Evolutionary conservation across 148 eudicot genomes (phyloP).

Genomic region (Amaranthus palmeri): DNA sequence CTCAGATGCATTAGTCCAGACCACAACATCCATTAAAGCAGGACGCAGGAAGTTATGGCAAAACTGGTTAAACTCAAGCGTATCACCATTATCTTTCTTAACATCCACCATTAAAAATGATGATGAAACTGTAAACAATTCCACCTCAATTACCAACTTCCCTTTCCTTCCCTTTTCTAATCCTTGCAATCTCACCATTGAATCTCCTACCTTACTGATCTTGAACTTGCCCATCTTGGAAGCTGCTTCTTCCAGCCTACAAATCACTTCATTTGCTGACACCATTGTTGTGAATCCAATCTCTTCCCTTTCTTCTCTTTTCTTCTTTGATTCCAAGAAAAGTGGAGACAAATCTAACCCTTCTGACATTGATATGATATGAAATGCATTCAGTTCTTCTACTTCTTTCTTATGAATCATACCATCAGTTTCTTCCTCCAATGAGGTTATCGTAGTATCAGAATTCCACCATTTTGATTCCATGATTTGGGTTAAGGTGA

Average conservation of each 20-base stretch:
- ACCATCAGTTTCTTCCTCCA: neutral
- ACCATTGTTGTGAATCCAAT: slow-evolving; percentile 49
- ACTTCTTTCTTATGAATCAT: slow-evolving; percentile 22
- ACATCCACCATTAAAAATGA: slow-evolving; percentile 61
- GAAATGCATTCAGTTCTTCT: slow-evolving; percentile 64
- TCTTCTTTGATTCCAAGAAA: slow-evolving; percentile 45
- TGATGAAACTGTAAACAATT: slow-evolving; percentile 42
- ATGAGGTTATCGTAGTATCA: neutral
- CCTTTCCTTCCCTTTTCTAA: slow-evolving; percentile 52
- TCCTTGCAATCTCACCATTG: slow-evolving; percentile 46
- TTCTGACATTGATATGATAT: slow-evolving; percentile 67
- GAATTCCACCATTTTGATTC: slow-evolving; percentile 50
- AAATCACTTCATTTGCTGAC: slow-evolving; percentile 51
- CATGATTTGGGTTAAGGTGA: slow-evolving; percentile 47
- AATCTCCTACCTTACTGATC: slow-evolving; percentile 43
- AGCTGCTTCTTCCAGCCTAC: slow-evolving; percentile 49
- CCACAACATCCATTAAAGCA: slow-evolving; percentile 45
- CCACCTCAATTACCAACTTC: slow-evolving; percentile 45
- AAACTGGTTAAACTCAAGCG: slow-evolving; percentile 61
- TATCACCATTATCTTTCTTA: slow-evolving; percentile 54
- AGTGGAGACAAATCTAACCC: slow-evolving; percentile 65
- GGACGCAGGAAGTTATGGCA: slow-evolving; percentile 63
- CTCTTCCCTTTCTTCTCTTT: slow-evolving; percentile 43
- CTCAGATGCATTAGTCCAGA: slow-evolving; percentile 39
- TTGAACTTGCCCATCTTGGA: slow-evolving; percentile 41